Conservation (phyloP, 805 yeast species). For the Suhomyces emberorum region DNA sequence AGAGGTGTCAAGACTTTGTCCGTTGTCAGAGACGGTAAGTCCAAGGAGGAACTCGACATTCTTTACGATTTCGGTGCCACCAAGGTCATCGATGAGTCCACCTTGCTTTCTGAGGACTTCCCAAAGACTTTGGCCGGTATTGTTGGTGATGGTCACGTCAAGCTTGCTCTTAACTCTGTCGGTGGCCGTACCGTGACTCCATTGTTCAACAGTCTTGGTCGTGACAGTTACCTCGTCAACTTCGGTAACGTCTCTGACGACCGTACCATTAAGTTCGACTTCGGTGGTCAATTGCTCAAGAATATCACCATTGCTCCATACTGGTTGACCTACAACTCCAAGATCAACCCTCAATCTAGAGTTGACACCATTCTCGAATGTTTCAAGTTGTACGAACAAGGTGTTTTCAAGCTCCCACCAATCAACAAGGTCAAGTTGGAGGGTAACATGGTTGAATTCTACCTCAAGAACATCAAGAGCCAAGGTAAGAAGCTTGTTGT, state of each 20-base stretch:
- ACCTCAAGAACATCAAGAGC: not conserved
- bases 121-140: conserved; percentile 12
- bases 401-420: conserved; percentile 37
- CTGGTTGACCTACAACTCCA: conserved; percentile 30
- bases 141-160: conserved; percentile 17
- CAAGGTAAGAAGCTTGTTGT: not conserved
- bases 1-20: conserved; percentile 26
- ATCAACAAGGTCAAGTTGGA: not conserved
- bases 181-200: conserved; percentile 22
- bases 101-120: conserved; percentile 15
- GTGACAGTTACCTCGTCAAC: conserved; percentile 26
- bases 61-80: conserved; percentile 30
- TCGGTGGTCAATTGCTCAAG: conserved; percentile 27
- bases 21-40: conserved; percentile 27
- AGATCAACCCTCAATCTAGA: conserved; percentile 53
- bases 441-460: not conserved
- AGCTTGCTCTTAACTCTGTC: conserved; percentile 32
- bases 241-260: conserved; percentile 23
- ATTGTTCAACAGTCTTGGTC: conserved; percentile 22
- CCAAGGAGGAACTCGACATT: conserved; percentile 19
- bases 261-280: conserved; percentile 15
- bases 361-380: conserved; percentile 52
- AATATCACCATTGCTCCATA: conserved; percentile 27
- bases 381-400: conserved; percentile 54
- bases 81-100: conserved; percentile 27